Evolutionary conservation across 2,329 filamentous ascomycete genomes (phyloP).

Genomic region (Chaetomium sp.): DNA sequence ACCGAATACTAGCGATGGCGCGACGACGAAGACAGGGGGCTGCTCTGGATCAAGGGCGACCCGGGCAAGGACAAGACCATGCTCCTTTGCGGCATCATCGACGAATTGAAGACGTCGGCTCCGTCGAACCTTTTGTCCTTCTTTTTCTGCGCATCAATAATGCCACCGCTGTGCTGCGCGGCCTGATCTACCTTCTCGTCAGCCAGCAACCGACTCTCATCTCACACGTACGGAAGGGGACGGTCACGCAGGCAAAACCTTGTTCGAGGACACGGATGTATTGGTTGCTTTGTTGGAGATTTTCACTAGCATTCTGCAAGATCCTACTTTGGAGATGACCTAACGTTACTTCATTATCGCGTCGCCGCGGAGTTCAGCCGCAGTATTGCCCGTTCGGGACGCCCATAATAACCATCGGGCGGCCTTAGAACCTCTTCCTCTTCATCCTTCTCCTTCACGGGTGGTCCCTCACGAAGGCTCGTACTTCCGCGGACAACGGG

Average conservation of each 20-base stretch:
- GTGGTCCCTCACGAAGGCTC: too few species aligned
- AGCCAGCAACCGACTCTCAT: constrained; percentile 40
- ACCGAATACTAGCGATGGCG: constrained; percentile 34
- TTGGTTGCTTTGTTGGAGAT: constrained; percentile 44
- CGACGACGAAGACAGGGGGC: neutral
- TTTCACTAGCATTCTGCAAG: constrained; percentile 45
- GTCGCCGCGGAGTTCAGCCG: too few species aligned
- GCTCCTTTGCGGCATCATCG: constrained; percentile 45
- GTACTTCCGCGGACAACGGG: too few species aligned
- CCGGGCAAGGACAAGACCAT: constrained; percentile 51
- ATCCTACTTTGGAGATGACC: too few species aligned
- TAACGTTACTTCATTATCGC: too few species aligned
- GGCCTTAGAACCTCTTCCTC: too few species aligned
- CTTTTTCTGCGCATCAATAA: constrained; percentile 42
- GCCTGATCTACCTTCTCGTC: constrained; percentile 39
- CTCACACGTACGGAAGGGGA: constrained; percentile 39
- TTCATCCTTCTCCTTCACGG: too few species aligned
- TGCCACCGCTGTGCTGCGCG: constrained; percentile 40
- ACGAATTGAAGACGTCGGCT: constrained; percentile 36
- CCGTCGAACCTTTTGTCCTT: constrained; percentile 29
- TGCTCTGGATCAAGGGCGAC: constrained; percentile 31
- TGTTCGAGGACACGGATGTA: constrained; percentile 45
- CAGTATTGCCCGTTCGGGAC: too few species aligned
- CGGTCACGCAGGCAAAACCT: neutral
- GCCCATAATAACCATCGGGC: too few species aligned